These are phyloP conservation scores for Erythrophleum fordii DNA, from an alignment of 306 rosid genomes.

Conservation along the genomic window DNA sequence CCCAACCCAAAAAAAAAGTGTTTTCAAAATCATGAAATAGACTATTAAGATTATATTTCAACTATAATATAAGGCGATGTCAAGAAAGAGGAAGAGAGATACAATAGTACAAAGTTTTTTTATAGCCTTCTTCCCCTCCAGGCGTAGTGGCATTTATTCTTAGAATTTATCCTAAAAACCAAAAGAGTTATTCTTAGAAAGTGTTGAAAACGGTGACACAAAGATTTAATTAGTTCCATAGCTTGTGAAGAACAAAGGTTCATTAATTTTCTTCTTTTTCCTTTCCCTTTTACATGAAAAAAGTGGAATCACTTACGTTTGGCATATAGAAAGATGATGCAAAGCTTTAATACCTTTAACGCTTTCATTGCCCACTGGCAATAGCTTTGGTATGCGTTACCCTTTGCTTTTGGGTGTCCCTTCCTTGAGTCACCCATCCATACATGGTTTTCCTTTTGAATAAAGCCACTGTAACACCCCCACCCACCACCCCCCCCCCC, in stretches of 20 bases:
- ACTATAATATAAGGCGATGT: not conserved
- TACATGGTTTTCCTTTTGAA: conserved; percentile 43
- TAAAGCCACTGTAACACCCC: conserved; percentile 39
- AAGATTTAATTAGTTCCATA: conserved; percentile 32
- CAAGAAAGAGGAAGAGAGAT: conserved; percentile 12
- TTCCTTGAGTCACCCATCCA: conserved; percentile 55
- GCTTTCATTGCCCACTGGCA: not conserved
- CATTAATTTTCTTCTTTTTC: conserved; percentile 34
- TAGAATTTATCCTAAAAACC: conserved; percentile 37
- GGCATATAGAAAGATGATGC: conserved; percentile 72
- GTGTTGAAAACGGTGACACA: conserved; percentile 38
- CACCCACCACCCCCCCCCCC: conserved; percentile 11
- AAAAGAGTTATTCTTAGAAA: conserved; percentile 41
- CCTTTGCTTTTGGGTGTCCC: conserved; percentile 66
- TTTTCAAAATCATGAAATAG: not conserved
- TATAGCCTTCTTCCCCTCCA: not conserved
- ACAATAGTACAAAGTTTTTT: not conserved
- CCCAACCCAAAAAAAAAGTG: too few species aligned
- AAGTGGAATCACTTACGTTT: conserved; percentile 69
- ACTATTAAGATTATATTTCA: not conserved
- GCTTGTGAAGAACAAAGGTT: conserved; percentile 55
- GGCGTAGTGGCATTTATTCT: conserved; percentile 31
- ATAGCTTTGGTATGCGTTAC: conserved; percentile 64
- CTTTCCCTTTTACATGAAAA: conserved; percentile 44
- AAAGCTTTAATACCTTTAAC: conserved; percentile 66